Percentiles rank a stretch among this genome's conserved stretches.
Conservation (phyloP, 352 stramenopile genomes). For the Halophytophthora batemanensis region DNA sequence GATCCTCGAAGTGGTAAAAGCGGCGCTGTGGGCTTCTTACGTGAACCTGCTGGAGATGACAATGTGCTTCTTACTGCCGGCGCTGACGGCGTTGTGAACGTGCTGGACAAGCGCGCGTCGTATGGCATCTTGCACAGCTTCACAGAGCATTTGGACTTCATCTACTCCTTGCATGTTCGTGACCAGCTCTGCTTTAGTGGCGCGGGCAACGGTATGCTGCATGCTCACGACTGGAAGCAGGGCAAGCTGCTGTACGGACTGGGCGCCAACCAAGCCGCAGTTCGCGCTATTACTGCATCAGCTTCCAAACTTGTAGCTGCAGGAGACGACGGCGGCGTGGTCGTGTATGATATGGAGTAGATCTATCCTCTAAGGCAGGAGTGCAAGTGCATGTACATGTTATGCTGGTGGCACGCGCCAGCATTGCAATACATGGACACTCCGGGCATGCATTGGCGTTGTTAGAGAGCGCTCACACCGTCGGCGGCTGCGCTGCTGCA, state of each 20-base stretch:
- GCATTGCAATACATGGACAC: too few relatives aligned
- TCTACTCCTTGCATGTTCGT: slow-evolving; percentile 76
- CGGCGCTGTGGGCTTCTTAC: slow-evolving; percentile 69
- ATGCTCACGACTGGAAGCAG: slow-evolving; percentile 75
- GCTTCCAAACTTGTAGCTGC: slow-evolving; percentile 54
- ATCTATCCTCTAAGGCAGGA: not conserved
- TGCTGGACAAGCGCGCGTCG: slow-evolving; percentile 63
- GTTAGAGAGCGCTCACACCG: too few relatives aligned
- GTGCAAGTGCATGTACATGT: too few relatives aligned
- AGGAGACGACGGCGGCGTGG: slow-evolving; percentile 79
- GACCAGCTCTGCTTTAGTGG: slow-evolving; percentile 77
- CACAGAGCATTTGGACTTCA: slow-evolving; percentile 83
- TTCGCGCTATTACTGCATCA: slow-evolving; percentile 65
- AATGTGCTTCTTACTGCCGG: slow-evolving; percentile 67
- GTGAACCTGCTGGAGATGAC: slow-evolving; percentile 35
- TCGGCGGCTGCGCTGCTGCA: too few relatives aligned
- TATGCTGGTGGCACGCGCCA: too few relatives aligned
- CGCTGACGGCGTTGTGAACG: slow-evolving; percentile 74
- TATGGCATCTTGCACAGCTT: slow-evolving; percentile 54
- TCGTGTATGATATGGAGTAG: slow-evolving; percentile 75
- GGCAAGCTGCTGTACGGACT: slow-evolving; percentile 75
- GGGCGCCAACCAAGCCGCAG: slow-evolving; percentile 78
- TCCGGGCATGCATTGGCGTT: too few relatives aligned
- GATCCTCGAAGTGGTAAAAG: slow-evolving; percentile 56
- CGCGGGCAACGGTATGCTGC: slow-evolving; percentile 81